A percentile compares a stretch with the other conserved stretches of the same genome.
Conservation (phyloP, 306 rosid genomes). For the Trifolium subterraneum region DNA sequence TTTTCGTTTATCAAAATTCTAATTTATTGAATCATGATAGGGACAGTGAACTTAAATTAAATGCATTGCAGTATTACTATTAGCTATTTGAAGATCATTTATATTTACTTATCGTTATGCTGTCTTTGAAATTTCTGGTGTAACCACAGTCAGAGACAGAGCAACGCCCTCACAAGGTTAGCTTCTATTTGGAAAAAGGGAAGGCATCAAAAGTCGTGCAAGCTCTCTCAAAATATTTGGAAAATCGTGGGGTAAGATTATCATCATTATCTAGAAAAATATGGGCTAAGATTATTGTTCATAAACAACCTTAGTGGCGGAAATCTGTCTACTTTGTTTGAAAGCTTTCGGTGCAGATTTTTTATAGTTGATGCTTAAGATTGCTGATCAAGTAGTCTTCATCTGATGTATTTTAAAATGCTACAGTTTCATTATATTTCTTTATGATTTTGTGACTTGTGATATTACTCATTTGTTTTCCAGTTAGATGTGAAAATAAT, state of each 20-base stretch:
- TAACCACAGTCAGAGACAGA: slow-evolving; percentile 68
- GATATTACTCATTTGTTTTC: slow-evolving; percentile 37
- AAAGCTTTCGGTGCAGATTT: no score
- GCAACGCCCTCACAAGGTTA: slow-evolving; percentile 84
- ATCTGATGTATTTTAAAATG: no score
- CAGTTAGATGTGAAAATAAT: slow-evolving; percentile 84
- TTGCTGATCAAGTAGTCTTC: no score
- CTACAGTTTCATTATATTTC: slow-evolving; percentile 34
- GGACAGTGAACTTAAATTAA: background rate
- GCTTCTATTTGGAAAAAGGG: slow-evolving; percentile 77
- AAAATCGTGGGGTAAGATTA: slow-evolving; percentile 66
- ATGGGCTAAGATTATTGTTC: slow-evolving; percentile 49
- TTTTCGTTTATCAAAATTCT: background rate
- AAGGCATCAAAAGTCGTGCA: slow-evolving; percentile 55
- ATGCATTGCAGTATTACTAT: background rate
- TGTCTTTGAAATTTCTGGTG: slow-evolving; percentile 41
- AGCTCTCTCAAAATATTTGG: slow-evolving; percentile 57
- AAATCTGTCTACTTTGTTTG: slow-evolving; percentile 20
- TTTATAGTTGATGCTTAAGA: no score
- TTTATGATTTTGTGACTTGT: slow-evolving; percentile 15
- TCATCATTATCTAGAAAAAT: slow-evolving; percentile 18
- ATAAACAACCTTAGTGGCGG: no score
- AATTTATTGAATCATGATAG: slow-evolving; percentile 7
- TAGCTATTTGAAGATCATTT: slow-evolving; percentile 20
- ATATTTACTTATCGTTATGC: slow-evolving; percentile 10